phyloP scores from a whole-genome alignment of 768 basidiomycete genomes.

The Paxillus involutus region DNA sequence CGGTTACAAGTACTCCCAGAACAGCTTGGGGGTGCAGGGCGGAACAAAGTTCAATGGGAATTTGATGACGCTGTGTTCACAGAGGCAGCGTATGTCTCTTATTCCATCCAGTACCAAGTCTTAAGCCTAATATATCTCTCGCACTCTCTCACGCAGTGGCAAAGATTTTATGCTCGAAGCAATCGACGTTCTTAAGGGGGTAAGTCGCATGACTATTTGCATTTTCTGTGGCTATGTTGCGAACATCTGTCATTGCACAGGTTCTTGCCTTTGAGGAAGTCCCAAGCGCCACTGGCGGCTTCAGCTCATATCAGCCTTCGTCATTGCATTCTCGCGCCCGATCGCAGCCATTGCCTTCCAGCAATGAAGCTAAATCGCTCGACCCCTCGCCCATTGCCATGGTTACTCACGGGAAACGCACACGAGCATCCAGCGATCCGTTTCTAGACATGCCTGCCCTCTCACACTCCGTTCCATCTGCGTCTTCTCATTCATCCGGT shows the following conservation, averaged over 20 bases:
- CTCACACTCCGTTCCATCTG: conserved; percentile 54
- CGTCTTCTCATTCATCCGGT: conserved; percentile 47
- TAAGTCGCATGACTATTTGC: conserved; percentile 37
- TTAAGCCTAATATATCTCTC: conserved; percentile 14
- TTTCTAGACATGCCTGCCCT: conserved; percentile 71
- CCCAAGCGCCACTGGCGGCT: conserved; percentile 30
- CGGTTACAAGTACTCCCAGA: conserved; percentile 80
- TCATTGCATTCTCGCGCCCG: conserved; percentile 53
- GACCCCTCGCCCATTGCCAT: conserved; percentile 41
- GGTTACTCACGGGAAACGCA: conserved; percentile 56
- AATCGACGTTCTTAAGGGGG: conserved; percentile 87
- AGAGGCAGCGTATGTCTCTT: conserved; percentile 79
- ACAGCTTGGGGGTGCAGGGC: conserved; percentile 78
- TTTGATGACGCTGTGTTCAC: conserved; percentile 93
- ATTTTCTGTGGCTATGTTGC: conserved; percentile 10
- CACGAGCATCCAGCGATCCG: conserved; percentile 76
- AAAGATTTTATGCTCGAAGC: conserved; percentile 95
- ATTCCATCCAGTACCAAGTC: conserved; percentile 5
- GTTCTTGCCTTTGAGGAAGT: conserved; percentile 76
- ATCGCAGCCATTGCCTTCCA: conserved; percentile 51
- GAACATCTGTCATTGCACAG: conserved; percentile 26
- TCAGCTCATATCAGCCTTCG: conserved; percentile 38
- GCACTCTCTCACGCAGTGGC: conserved; percentile 53
- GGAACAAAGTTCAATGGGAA: conserved; percentile 79
- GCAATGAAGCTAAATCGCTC: conserved; percentile 23